phyloP scores from a whole-genome alignment of 345 rosid species.

The Eucalyptus virginea region DNA sequence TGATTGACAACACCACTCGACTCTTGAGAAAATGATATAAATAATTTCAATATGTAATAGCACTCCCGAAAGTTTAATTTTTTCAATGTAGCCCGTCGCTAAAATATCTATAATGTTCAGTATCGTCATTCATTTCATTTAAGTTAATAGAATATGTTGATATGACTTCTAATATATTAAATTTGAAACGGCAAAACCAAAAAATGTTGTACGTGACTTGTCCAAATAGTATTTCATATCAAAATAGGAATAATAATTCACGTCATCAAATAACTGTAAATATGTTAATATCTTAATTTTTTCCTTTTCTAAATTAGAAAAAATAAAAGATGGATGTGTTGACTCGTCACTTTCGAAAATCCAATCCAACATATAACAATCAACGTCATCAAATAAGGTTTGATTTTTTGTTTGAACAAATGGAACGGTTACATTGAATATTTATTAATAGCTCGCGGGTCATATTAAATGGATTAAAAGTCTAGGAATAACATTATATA shows the following conservation, averaged over 20 bases:
- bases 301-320: neutral
- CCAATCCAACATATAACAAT: neutral
- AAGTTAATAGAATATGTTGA: neutral
- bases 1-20: neutral
- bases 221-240: neutral
- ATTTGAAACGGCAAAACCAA: neutral
- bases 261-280: neutral
- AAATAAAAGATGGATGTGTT: neutral
- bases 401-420: neutral
- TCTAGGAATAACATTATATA: neutral
- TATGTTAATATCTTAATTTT: too few relatives aligned
- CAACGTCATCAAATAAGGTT: neutral
- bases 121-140: neutral
- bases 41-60: neutral
- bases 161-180: neutral
- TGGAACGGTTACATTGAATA: neutral
- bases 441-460: fast-evolving
- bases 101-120: fast-evolving
- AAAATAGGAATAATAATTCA: neutral
- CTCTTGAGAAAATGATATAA: neutral
- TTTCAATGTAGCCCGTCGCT: fast-evolving
- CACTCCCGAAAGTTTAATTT: neutral
- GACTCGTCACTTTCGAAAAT: neutral
- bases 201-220: neutral
- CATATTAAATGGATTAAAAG: neutral